These are phyloP conservation scores for Cnidoscolus chayamansa DNA, from an alignment of 441 rosid species.

Conservation along the genomic window DNA sequence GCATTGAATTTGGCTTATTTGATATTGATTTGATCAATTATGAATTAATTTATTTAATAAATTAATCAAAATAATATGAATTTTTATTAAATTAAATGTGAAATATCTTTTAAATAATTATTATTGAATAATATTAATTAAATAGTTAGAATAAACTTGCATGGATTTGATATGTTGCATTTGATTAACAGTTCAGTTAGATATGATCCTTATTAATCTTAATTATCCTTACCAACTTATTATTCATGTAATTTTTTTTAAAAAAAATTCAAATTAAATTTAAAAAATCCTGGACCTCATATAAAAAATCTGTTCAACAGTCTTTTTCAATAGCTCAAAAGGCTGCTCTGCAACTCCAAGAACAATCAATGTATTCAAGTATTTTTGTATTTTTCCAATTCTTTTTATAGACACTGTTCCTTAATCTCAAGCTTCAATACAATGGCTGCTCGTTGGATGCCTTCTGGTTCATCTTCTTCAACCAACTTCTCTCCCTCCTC, in stretches of 20 bases:
- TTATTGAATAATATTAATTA: no score
- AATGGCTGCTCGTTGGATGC: constrained; percentile 43
- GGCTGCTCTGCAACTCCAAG: neutral
- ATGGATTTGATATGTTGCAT: no score
- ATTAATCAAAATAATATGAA: no score
- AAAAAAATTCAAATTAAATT: neutral
- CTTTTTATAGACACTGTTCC: neutral
- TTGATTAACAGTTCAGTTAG: no score
- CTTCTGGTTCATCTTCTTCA: constrained; percentile 36
- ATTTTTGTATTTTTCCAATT: neutral
- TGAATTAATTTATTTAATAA: no score
- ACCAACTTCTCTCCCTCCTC: constrained; percentile 30
- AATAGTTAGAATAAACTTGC: no score
- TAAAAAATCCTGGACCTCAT: constrained; percentile 30
- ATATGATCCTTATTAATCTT: no score
- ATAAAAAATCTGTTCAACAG: constrained; percentile 14
- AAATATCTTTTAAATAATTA: no score
- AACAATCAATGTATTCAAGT: constrained; percentile 3
- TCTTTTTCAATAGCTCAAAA: constrained; percentile 20
- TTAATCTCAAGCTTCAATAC: constrained; percentile 7
- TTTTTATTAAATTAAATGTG: no score
- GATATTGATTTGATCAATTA: no score
- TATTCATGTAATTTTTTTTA: neutral
- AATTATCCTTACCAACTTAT: no score
- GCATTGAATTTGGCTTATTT: no score